Conservation (phyloP, 2,329 filamentous ascomycete species). For the Cordyceps pruinosa region DNA sequence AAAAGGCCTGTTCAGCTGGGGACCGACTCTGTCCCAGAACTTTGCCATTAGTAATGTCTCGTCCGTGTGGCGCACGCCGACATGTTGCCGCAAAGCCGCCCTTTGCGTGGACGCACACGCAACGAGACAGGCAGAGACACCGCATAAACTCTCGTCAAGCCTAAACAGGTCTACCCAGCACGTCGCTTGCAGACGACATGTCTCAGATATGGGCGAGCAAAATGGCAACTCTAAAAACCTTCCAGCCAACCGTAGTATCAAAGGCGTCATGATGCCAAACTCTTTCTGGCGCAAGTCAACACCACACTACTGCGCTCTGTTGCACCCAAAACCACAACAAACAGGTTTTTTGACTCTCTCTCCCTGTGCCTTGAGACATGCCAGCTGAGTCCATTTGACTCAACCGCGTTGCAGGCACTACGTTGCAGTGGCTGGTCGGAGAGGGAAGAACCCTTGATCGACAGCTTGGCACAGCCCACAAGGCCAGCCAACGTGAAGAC, state of each 20-base stretch:
- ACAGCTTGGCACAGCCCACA: conserved; percentile 7
- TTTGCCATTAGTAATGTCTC: too few relatives aligned
- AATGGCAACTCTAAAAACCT: too few relatives aligned
- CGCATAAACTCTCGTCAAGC: not conserved
- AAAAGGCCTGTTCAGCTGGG: too few relatives aligned
- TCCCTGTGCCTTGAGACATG: not conserved
- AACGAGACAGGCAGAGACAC: not conserved
- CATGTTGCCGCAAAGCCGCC: too few relatives aligned
- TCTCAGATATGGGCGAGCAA: too few relatives aligned
- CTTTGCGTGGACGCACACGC: not conserved
- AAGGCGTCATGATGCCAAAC: not conserved
- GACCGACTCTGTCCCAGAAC: too few relatives aligned
- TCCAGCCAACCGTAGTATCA: too few relatives aligned
- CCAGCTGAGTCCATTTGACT: conserved; percentile 1
- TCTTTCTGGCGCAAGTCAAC: not conserved
- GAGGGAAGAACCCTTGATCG: conserved; percentile 11
- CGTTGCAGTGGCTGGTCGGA: not conserved
- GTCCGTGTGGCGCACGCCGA: too few relatives aligned
- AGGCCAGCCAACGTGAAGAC: not conserved
- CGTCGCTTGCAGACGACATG: not conserved
- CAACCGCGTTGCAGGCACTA: not conserved
- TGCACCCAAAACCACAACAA: too few relatives aligned
- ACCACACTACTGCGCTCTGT: too few relatives aligned
- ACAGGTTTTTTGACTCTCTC: too few relatives aligned
- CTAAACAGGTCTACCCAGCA: not conserved